phyloP scores from a whole-genome alignment of 495 filamentous ascomycete species.

The Mycothermus thermophilus region DNA sequence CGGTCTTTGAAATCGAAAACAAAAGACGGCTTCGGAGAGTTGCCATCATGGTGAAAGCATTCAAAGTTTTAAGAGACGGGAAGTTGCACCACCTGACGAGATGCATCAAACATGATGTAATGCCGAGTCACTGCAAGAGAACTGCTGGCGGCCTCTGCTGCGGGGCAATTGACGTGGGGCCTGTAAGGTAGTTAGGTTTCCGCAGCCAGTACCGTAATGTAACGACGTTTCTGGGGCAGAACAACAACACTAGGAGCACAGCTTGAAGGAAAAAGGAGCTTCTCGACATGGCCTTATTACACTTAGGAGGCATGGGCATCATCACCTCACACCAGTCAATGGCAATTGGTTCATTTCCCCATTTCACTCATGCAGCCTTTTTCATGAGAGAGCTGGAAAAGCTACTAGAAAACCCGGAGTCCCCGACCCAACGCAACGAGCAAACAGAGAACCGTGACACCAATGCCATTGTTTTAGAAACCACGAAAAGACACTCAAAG shows the following conservation, averaged over 20 bases:
- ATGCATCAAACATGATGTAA: no score
- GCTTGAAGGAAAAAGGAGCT: background rate
- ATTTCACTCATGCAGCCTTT: constrained; percentile 34
- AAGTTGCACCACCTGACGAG: no score
- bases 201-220: no score
- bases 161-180: no score
- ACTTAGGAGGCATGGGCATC: no score
- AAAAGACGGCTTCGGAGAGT: background rate
- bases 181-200: no score
- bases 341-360: constrained; percentile 22
- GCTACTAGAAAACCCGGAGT: constrained; percentile 22
- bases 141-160: no score
- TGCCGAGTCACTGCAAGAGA: no score
- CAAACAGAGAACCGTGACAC: constrained; percentile 38
- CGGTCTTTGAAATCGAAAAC: no score
- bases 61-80: no score
- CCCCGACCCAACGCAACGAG: constrained; percentile 32
- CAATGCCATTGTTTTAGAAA: constrained; percentile 40
- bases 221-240: no score
- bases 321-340: constrained; percentile 7
- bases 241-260: background rate
- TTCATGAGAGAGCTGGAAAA: constrained; percentile 31
- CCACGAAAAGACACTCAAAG: constrained; percentile 36
- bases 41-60: constrained; percentile 4
- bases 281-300: no score